Evolutionary conservation across 2,329 filamentous ascomycete genomes (phyloP).

Genomic region (Trichoderma simmonsii): DNA sequence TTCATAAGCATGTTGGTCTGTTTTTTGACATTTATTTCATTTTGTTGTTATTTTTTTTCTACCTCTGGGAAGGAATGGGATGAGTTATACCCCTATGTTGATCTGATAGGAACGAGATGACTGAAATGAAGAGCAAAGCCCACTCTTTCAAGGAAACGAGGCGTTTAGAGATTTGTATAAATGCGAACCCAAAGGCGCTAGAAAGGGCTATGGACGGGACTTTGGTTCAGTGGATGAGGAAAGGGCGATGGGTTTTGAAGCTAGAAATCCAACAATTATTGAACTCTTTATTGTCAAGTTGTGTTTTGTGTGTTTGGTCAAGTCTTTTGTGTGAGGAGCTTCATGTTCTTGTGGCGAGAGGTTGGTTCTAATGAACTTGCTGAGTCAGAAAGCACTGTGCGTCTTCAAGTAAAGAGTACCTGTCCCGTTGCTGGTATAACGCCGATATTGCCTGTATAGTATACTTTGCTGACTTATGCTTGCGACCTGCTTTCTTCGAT

Average conservation of each 20-base stretch:
- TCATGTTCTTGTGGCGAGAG: neutral
- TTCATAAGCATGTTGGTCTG: conserved; percentile 13
- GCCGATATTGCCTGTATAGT: neutral
- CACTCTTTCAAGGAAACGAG: neutral
- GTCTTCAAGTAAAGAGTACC: neutral
- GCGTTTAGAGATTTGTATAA: conserved; percentile 15
- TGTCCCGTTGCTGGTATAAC: rapidly evolving
- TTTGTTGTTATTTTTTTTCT: neutral
- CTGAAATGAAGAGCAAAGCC: conserved; percentile 14
- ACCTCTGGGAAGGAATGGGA: conserved; percentile 12
- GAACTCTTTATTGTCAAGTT: neutral
- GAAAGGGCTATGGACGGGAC: neutral
- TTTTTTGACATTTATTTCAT: neutral
- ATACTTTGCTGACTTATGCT: neutral
- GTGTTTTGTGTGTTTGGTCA: neutral
- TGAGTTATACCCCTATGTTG: conserved; percentile 19
- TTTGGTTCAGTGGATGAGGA: neutral
- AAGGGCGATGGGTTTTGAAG: neutral
- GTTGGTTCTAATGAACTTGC: neutral
- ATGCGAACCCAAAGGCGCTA: neutral
- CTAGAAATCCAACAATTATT: neutral
- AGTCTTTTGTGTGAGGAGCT: neutral
- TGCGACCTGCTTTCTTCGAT: neutral
- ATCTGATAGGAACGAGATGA: conserved; percentile 17
- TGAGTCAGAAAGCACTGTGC: neutral